A percentile compares a stretch with the other conserved stretches of the same genome.
Evolutionary conservation across 1,139 yeast species (phyloP).

Genomic region (Taphrina pruni): DNA sequence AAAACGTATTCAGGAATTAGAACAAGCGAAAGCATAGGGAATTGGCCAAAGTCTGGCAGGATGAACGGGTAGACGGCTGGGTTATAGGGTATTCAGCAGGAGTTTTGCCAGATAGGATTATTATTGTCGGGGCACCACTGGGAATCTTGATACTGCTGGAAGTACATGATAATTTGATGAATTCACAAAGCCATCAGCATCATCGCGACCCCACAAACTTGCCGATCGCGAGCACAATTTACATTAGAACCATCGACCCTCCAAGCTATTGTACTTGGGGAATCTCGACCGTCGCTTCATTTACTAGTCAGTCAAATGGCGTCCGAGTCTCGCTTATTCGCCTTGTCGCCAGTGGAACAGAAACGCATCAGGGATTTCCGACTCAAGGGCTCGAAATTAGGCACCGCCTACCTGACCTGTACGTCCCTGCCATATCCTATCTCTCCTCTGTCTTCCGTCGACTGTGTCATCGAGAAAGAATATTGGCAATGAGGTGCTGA

Average conservation of each 20-base stretch:
- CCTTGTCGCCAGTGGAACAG: conserved; percentile 16
- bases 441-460: no score
- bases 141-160: neutral
- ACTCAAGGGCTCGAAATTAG: conserved; percentile 8
- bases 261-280: no score
- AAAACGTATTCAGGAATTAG: conserved; percentile 26
- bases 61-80: neutral
- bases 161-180: neutral
- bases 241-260: no score
- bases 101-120: neutral
- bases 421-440: neutral
- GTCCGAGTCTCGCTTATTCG: conserved; percentile 33
- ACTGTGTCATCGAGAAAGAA: no score
- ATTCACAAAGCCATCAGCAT: no score
- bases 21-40: conserved; percentile 25
- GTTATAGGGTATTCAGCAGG: no score
- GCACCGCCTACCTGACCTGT: conserved; percentile 30
- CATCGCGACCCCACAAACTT: no score
- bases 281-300: neutral
- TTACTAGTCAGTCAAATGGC: conserved; percentile 6
- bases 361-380: conserved; percentile 30
- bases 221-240: no score
- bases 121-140: neutral
- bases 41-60: neutral
- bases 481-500: neutral